Evolutionary conservation across 345 rosid genomes (phyloP), one percentile per base, ranked within the genome.

Genomic region (Raphanus sativus): DNA sequence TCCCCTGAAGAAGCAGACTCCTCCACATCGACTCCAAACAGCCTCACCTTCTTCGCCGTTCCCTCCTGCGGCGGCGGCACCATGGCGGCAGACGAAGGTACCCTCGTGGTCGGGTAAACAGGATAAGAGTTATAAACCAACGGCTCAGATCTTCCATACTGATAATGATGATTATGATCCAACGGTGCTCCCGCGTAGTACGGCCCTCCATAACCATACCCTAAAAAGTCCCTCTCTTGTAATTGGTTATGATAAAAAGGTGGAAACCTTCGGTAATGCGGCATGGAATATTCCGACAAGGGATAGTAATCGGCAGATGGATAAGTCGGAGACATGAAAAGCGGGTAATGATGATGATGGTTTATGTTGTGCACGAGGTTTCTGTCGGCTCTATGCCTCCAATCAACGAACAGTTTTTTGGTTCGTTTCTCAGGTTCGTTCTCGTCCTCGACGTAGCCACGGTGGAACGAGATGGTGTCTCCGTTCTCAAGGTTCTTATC

Each of bases 401-500:
- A 94, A 42, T 91, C 94, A 36, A 94, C 90, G 83, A 81, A 89
- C 65, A 89, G 62, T 25, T 86, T 33, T 25, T 34, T 67, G 8
- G 77, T 81, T 65, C 81, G 86, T 59, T 76, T 87, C 6, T 77
- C 85, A 8, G 70, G 60, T 30, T 89, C 97, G 56, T 67, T 82
- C 5, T 74, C 85, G 25, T 85, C 89, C 8, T 87, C 82, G 54
- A 90, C 58, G 36, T 68, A 76, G 6, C 90, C 92, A 50, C 98
- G 81, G 58, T 87, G 87, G 77, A 94, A 94, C 12, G 98, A 92
- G 55, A 89, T 95, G 54, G 78, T 81, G 76, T 94, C 98, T 2
- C 95, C 97, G 3, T 91, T 87, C 7, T 86, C 84, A 4, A 94
- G 96, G 63, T 84, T 89, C 84, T 90, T 94, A 11, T 94, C 98